phyloP scores from a whole-genome alignment of 495 filamentous ascomycete species.

The Penicillium maclennaniae region DNA sequence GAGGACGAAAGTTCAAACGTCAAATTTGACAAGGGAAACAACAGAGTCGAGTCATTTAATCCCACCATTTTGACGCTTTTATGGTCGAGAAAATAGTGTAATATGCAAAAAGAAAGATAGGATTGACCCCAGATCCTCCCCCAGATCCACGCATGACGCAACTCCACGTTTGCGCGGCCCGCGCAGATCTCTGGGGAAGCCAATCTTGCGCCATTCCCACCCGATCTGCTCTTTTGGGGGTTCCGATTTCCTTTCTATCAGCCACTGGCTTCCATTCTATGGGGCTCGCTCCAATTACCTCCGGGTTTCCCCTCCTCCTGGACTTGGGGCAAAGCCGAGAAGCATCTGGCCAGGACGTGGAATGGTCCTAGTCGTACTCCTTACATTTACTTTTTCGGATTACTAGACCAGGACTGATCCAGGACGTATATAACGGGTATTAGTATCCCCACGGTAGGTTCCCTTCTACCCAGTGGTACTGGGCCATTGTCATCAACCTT shows the following conservation, averaged over 20 bases:
- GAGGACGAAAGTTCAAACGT: too few relatives aligned
- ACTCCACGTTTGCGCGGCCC: too few relatives aligned
- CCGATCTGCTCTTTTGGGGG: background rate
- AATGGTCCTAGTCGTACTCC: background rate
- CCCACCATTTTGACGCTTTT: too few relatives aligned
- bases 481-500: background rate
- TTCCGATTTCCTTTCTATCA: background rate
- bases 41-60: too few relatives aligned
- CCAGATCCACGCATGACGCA: background rate
- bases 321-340: constrained; percentile 5
- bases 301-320: constrained; percentile 1
- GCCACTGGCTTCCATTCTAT: background rate
- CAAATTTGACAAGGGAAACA: too few relatives aligned
- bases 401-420: background rate
- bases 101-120: background rate
- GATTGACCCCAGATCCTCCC: constrained; percentile 50
- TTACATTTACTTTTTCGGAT: too few relatives aligned
- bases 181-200: background rate
- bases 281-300: constrained; percentile 1
- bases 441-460: background rate
- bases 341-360: background rate
- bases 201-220: background rate
- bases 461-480: background rate
- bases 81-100: too few relatives aligned
- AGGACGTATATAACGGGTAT: background rate